Base-by-base conservation (phyloP, 75 land plant genomes). In the Picea sitchensis region DNA sequence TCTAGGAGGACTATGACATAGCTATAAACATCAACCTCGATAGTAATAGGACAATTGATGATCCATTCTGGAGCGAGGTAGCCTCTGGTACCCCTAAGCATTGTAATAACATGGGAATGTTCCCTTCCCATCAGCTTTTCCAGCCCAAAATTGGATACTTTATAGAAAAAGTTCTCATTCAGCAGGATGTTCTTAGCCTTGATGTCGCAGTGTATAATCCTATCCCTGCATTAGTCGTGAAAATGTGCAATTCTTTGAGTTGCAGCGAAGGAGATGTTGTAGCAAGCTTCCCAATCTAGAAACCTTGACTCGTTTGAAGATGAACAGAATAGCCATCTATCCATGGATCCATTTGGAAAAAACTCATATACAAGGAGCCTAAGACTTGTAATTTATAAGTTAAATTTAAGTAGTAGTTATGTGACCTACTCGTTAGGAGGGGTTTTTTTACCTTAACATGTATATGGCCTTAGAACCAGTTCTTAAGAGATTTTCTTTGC, bases 171-270 rank as follows among this genome's bases (percentile, higher is more conserved):
- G 57, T 83, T 78, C 18, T 86, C 87, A 80, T 91, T 90, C 32
- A 94, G 75, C 74, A 92, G 77, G 8, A 94, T 86, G 78, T 94
- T 94, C 78, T 90, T 89, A 2, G 97, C 95, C 82, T 94, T 92
- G 58, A 94, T 88, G 78, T 94, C 95, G 58, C 91, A 95, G 69
- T 94, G 97, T n/a, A 94, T 90, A 73, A 94, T 89, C 65, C 84
- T 78, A 38, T 90, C 81, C 57, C 89, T 73, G 76, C 95, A 91
- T 67, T 87, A 86, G 75, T 88, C 89, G 54, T 94, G 95, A 76
- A 92, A 83, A 75, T 87, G 91, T 20, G 95, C 92, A 58, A 94
- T 83, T 72, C 89, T 95, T 32, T 84, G 83, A 13, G 97, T 95
- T 5, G 89, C 89, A 11, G 78, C 88, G 36, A 89, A 36, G 0